Conservation (phyloP, 768 basidiomycete species). For the Royoungia palumana region DNA sequence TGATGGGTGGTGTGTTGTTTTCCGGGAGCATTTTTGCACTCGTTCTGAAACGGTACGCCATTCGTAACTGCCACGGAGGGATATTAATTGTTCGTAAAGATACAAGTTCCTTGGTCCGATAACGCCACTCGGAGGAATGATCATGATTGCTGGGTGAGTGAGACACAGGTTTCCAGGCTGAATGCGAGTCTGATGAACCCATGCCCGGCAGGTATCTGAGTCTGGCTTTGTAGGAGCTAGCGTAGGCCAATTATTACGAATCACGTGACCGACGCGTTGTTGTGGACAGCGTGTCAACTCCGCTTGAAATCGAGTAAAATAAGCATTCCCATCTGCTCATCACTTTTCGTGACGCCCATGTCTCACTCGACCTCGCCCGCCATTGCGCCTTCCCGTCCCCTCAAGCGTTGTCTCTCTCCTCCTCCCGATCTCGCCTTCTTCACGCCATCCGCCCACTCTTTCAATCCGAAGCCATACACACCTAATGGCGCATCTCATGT, state of each 20-base stretch:
- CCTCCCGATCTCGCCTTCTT: slow-evolving; percentile 58
- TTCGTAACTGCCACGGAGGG: background rate
- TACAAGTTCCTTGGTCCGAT: slow-evolving; percentile 57
- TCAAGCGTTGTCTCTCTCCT: slow-evolving; percentile 49
- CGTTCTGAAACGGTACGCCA: slow-evolving; percentile 45
- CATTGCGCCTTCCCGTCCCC: slow-evolving; percentile 25
- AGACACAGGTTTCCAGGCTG: background rate
- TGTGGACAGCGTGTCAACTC: slow-evolving; percentile 37
- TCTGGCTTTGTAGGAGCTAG: slow-evolving; percentile 40
- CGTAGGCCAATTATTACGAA: slow-evolving; percentile 3
- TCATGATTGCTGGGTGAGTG: slow-evolving; percentile 68
- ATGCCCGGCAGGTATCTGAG: slow-evolving; percentile 45
- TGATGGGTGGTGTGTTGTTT: slow-evolving; percentile 54
- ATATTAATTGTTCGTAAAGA: slow-evolving; percentile 24
- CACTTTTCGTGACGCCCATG: slow-evolving; percentile 24
- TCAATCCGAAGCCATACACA: slow-evolving; percentile 63
- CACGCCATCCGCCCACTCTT: slow-evolving; percentile 58
- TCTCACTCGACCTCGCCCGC: slow-evolving; percentile 6
- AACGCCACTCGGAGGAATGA: slow-evolving; percentile 61
- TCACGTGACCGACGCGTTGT: slow-evolving; percentile 43
- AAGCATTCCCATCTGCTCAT: slow-evolving; percentile 13
- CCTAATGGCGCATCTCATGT: slow-evolving; percentile 30
- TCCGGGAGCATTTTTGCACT: slow-evolving; percentile 60
- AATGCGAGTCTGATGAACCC: slow-evolving; percentile 7
- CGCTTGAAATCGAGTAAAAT: slow-evolving; percentile 39